Evolutionary conservation across 2,329 filamentous ascomycete genomes (phyloP).

Genomic region (Metarhizium brunneum): DNA sequence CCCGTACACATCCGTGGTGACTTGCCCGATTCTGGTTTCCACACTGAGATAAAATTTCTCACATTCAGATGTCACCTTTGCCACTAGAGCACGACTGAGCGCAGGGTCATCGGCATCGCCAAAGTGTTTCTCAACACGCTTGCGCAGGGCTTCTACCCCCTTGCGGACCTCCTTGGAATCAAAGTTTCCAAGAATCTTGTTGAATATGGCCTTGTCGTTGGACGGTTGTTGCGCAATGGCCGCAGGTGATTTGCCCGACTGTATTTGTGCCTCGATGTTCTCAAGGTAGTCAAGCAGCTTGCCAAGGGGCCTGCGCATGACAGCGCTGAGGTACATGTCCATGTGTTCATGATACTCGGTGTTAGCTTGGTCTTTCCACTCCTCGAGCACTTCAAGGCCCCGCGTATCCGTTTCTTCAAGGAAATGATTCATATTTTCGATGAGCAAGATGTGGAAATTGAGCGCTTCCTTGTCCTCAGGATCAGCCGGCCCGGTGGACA

Average conservation of each 20-base stretch:
- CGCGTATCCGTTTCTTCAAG: conserved; percentile 79
- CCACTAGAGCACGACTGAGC: conserved; percentile 49
- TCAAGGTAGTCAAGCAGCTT: conserved; percentile 89
- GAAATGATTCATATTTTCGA: conserved; percentile 99
- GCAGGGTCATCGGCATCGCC: conserved; percentile 73
- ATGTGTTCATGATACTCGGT: conserved; percentile 81
- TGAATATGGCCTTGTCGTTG: conserved; percentile 73
- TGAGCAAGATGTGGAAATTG: conserved; percentile 93
- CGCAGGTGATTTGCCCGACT: conserved; percentile 47
- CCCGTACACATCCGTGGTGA: conserved; percentile 55
- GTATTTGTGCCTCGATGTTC: conserved; percentile 67
- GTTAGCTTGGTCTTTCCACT: conserved; percentile 72
- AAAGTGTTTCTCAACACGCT: conserved; percentile 95
- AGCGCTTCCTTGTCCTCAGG: conserved; percentile 91
- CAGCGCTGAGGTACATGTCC: conserved; percentile 74
- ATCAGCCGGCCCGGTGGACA: conserved; percentile 36
- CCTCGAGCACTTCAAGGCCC: conserved; percentile 64
- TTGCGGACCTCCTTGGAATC: conserved; percentile 80
- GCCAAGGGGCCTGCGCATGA: conserved; percentile 81
- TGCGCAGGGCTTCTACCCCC: conserved; percentile 81
- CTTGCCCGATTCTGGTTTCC: conserved; percentile 48
- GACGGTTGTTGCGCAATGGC: conserved; percentile 71
- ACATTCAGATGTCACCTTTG: conserved; percentile 49
- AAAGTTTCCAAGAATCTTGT: conserved; percentile 73
- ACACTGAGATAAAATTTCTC: conserved; percentile 54